Base-by-base conservation (phyloP, 1,139 yeast species). In the Cylindricascospora bacillispora region DNA sequence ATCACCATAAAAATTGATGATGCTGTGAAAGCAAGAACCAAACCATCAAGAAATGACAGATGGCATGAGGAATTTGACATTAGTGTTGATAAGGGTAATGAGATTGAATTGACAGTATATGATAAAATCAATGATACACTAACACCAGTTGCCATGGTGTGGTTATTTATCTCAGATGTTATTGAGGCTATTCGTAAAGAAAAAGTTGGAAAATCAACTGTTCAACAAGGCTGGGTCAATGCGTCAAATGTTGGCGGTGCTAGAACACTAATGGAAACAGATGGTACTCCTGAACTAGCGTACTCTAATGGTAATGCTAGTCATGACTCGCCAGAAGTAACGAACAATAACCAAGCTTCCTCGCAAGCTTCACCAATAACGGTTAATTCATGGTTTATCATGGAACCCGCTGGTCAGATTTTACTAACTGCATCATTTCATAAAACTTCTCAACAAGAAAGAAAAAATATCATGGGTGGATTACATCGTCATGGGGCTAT, bases 401-500 rank as follows among this genome's bases (percentile, higher is more conserved):
- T 89, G 38, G 98, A 89, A 53, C 97, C 98, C 4, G 76, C 85
- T 4, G 98, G 98, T 15, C 94, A 85, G 55, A 75, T 89, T 29
- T 63, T 80, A 37, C 54, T 89, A 29, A 71, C 76, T 7, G 59
- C 86, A 19, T 80, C 92, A 4, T 89, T 89, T 51, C 82, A 78
- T 34, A 86, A 86, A 49, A 54, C 73, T 2, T 70, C 67, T 33
- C 63, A 66, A 18, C 63, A 62, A 17, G 58, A 58, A 31, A 64
- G 64, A 39, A 58, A 54, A 30, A 61, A 66, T 10, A 61, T 70
- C 12, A 43, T 55, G 22, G 60, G 65, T 28, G 73, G 71, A 15
- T 69, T 89, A 39, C 97, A 95, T 13, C 93, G 98, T 65, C 95
- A 86, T 54, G 97, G 97, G 59, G 98, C 98, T 37, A 89, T 89